A percentile compares a stretch with the other conserved stretches of the same genome.
These are phyloP conservation scores for Allodekkera sacchari DNA, from an alignment of 805 yeast species.

Conservation along the genomic window DNA sequence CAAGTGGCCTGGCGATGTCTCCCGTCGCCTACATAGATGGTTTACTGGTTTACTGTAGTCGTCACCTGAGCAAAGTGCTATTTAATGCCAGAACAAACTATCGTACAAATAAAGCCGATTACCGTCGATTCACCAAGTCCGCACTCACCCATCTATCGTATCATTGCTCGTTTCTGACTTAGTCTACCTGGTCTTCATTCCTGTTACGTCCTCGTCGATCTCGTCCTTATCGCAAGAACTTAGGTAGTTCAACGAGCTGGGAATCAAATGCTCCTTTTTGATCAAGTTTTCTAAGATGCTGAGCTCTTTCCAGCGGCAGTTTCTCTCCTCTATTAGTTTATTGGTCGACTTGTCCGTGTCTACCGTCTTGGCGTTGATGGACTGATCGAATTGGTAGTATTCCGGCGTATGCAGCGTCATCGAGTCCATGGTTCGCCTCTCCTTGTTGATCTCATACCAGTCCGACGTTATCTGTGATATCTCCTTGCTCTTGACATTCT, in stretches of 20 bases:
- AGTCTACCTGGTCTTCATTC: too few species aligned
- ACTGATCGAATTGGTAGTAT: slow-evolving; percentile 27
- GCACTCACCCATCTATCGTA: too few species aligned
- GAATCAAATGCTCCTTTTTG: slow-evolving; percentile 49
- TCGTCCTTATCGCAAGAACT: slow-evolving; percentile 63
- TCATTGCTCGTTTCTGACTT: too few species aligned
- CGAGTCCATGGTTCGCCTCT: slow-evolving; percentile 73
- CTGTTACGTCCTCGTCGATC: slow-evolving; percentile 59
- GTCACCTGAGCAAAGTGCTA: too few species aligned
- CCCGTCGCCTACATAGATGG: too few species aligned
- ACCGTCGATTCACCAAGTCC: too few species aligned
- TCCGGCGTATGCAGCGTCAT: slow-evolving; percentile 45
- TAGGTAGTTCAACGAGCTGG: slow-evolving; percentile 67
- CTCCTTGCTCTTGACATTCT: slow-evolving; percentile 58
- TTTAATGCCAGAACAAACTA: too few species aligned
- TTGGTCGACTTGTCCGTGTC: slow-evolving; percentile 19
- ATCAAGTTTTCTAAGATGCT: slow-evolving; percentile 62
- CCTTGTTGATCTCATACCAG: slow-evolving; percentile 91
- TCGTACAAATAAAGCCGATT: too few species aligned
- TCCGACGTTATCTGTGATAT: slow-evolving; percentile 67
- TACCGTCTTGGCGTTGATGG: slow-evolving; percentile 18
- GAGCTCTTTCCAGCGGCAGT: slow-evolving; percentile 58
- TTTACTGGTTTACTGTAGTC: slow-evolving; percentile 8
- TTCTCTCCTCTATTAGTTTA: slow-evolving; percentile 57
- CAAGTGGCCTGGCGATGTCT: too few species aligned